These are phyloP conservation scores for Echeveria elegans DNA, from an alignment of 164 flowering plant species.

Conservation along the genomic window DNA sequence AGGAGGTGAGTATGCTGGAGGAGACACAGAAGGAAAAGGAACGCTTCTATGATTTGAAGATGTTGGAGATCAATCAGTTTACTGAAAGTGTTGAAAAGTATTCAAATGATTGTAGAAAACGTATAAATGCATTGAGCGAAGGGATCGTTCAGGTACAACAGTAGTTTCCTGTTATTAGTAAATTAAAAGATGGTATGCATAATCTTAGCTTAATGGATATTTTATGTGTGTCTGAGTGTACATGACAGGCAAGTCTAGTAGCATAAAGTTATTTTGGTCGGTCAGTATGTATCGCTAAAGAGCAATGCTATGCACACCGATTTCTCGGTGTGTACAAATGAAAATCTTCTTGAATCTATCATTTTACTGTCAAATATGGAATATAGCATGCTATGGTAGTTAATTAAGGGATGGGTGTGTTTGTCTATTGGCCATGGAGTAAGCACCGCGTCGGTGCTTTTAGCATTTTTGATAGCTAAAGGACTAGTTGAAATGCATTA, in stretches of 20 bases:
- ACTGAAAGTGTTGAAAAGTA: conserved; percentile 18
- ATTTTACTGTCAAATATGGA: too few relatives aligned
- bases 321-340: too few relatives aligned
- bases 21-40: conserved; percentile 36
- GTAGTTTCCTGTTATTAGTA: background rate
- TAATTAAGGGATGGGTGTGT: too few relatives aligned
- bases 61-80: conserved; percentile 37
- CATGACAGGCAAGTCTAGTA: background rate
- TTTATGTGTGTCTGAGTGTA: background rate
- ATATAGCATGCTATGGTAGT: too few relatives aligned
- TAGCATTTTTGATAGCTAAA: too few relatives aligned
- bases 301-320: too few relatives aligned
- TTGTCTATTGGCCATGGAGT: too few relatives aligned
- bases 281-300: too few relatives aligned
- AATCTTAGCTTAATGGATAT: background rate
- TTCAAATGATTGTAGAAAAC: conserved; percentile 14
- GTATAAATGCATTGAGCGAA: conserved; percentile 26
- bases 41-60: conserved; percentile 25
- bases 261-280: background rate
- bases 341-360: too few relatives aligned
- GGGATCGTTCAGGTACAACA: conserved; percentile 27
- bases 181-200: background rate
- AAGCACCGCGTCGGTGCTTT: too few relatives aligned
- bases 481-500: background rate
- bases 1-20: conserved; percentile 38